Conservation (phyloP, 139 green algal species). For the Chlorella vulgaris region DNA sequence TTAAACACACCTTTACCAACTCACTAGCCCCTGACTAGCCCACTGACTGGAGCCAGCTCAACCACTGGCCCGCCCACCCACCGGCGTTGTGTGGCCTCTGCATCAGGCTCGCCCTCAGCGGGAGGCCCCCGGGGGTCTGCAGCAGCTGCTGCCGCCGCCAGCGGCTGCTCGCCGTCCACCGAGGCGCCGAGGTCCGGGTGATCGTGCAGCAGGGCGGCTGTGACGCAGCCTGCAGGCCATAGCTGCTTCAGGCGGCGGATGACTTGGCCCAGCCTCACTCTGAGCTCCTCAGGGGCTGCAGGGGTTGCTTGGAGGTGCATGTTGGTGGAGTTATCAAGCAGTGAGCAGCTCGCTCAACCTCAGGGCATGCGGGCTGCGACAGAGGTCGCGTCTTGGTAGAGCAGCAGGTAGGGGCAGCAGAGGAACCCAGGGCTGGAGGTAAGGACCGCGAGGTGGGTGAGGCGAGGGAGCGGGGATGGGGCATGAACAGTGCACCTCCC, state of each 20-base stretch:
- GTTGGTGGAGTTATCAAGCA: background rate
- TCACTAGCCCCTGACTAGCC: no score
- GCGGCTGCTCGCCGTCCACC: slow-evolving; percentile 13
- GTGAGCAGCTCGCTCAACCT: background rate
- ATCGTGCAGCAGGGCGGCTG: slow-evolving; percentile 49
- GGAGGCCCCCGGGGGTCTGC: background rate
- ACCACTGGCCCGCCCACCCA: background rate
- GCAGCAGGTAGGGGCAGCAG: no score
- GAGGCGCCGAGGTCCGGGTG: slow-evolving; percentile 41
- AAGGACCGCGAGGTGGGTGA: no score
- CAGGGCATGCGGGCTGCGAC: background rate
- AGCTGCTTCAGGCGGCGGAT: slow-evolving; percentile 71
- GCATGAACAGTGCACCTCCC: no score
- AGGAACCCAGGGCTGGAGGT: no score
- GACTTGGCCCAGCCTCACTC: slow-evolving; percentile 53
- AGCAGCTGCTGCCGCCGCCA: background rate
- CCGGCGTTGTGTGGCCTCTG: background rate
- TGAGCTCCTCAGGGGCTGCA: slow-evolving; percentile 39
- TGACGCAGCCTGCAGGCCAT: slow-evolving; percentile 54
- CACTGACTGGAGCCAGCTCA: no score
- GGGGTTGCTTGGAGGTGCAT: background rate
- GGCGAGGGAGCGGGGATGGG: no score
- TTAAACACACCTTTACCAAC: no score
- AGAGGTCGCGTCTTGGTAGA: no score
- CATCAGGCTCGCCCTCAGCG: background rate